Base-by-base conservation (phyloP, 2,329 filamentous ascomycete species). In the Phaeophleospora eucalypticola region DNA sequence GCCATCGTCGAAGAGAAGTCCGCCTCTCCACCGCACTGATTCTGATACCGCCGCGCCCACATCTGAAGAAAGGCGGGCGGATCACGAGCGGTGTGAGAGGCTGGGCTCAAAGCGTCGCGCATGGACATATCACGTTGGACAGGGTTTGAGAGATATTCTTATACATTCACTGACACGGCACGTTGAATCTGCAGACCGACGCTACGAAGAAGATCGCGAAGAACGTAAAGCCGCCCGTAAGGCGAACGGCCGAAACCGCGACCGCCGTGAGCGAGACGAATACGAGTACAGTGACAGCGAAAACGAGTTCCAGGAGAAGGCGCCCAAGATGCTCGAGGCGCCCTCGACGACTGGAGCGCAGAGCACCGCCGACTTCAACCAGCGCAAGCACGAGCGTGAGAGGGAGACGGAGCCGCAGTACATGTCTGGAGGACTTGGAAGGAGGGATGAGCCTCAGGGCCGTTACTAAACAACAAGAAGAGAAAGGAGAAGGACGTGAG, bases 291-390 rank as follows among this genome's bases (percentile, higher is more conserved):
- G 58, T n/a, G 60, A 66, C 36, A 62, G 61, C 46, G 62, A 62
- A 41, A 59, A 65, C 41, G 62, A 65, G 34, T 65, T 58, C 42
- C 56, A 58, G 42, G 46, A 53, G 37, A 56, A 58, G 35, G 45
- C 53, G 32, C 60, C 60, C 0, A 58, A 58, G 46, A 63, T 66
- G 63, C 63, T 68, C 9, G 65, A 67, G 45, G 64, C 58, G 16
- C 60, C 63, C 6, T 49, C 53, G n/a, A 49, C 43, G 6, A 39
- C 46, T 17, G 52, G 49, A 10, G 47, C 47, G 4, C 21, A 36
- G 16, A 47, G 39, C 20, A 48, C 57, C 21, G 56, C 58, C 14
- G 61, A 63, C 45, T 63, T 64, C 41, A 54, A 56, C 20, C 49
- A 56, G 36, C 45, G 58, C 34, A 55, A 56, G 44, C 46, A 53